phyloP scores from a whole-genome alignment of 768 basidiomycete species.

The Boletus reticuloceps region DNA sequence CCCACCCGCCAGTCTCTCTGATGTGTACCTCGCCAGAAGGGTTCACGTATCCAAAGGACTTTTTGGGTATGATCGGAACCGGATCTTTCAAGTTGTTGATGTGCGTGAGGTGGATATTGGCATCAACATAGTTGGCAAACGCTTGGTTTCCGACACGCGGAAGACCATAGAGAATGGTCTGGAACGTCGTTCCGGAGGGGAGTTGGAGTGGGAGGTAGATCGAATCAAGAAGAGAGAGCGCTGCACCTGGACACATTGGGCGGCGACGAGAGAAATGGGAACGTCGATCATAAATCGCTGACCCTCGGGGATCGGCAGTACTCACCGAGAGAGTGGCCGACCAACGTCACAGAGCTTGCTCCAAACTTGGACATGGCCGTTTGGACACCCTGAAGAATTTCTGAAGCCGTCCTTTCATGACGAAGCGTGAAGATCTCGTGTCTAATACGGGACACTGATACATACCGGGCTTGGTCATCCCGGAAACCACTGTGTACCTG shows the following conservation, averaged over 20 bases:
- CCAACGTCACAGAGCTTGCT: constrained; percentile 38
- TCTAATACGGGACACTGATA: neutral
- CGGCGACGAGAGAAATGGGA: neutral
- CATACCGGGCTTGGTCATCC: constrained; percentile 42
- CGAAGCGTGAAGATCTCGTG: constrained; percentile 8
- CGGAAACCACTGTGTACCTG: constrained; percentile 47
- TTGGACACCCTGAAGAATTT: constrained; percentile 41
- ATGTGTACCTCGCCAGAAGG: constrained; percentile 43
- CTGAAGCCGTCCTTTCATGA: constrained; percentile 39
- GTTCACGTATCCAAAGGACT: constrained; percentile 38
- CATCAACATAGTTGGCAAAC: constrained; percentile 56
- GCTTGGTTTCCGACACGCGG: constrained; percentile 51
- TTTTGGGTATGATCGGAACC: constrained; percentile 29
- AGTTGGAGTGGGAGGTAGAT: constrained; percentile 36
- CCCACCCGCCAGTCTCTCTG: constrained; percentile 45
- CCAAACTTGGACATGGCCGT: constrained; percentile 34
- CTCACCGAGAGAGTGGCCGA: constrained; percentile 44
- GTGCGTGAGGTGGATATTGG: constrained; percentile 42
- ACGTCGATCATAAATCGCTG: neutral
- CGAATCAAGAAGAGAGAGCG: constrained; percentile 33
- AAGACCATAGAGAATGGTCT: constrained; percentile 31
- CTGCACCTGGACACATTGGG: constrained; percentile 25
- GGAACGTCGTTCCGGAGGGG: constrained; percentile 27
- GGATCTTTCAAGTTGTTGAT: constrained; percentile 50
- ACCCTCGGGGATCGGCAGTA: neutral